phyloP scores from a whole-genome alignment of 805 yeast species.

The Sugiyamaella floridensis region DNA sequence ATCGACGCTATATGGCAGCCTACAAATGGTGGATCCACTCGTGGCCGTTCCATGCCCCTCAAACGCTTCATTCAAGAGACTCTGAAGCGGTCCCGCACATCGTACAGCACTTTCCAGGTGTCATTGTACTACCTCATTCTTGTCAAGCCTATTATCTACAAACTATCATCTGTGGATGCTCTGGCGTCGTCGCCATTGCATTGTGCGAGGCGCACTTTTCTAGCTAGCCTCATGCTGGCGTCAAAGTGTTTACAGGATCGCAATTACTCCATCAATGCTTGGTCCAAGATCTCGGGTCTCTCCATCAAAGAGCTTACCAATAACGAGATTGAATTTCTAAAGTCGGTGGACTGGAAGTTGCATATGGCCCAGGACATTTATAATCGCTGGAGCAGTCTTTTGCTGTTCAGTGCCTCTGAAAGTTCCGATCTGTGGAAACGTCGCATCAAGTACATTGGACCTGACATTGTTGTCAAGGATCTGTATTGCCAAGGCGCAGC shows the following conservation, averaged over 20 bases:
- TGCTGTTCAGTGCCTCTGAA: conserved; percentile 14
- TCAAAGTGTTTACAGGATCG: conserved; percentile 69
- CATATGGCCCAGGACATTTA: conserved; percentile 45
- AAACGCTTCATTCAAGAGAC: conserved; percentile 34
- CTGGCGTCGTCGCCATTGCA: conserved; percentile 8
- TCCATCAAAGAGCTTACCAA: conserved; percentile 41
- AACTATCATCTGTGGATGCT: neutral
- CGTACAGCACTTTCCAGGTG: conserved; percentile 56
- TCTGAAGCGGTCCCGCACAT: conserved; percentile 46
- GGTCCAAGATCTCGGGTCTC: conserved; percentile 72
- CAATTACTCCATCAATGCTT: conserved; percentile 58
- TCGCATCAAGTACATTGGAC: conserved; percentile 4
- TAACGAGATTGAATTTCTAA: conserved; percentile 50
- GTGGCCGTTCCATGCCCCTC: conserved; percentile 26
- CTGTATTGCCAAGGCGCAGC: neutral
- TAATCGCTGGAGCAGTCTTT: conserved; percentile 35
- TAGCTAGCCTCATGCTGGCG: conserved; percentile 63
- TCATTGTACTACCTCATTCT: conserved; percentile 59
- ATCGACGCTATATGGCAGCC: conserved; percentile 29
- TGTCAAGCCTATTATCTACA: conserved; percentile 29
- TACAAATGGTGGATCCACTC: conserved; percentile 24
- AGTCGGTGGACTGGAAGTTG: conserved; percentile 49
- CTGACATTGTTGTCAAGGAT: conserved; percentile 1
- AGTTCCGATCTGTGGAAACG: conserved; percentile 10
- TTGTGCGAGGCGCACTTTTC: conserved; percentile 62